Base-by-base conservation (phyloP, 2,329 filamentous ascomycete species). In the Apiospora arundinis region DNA sequence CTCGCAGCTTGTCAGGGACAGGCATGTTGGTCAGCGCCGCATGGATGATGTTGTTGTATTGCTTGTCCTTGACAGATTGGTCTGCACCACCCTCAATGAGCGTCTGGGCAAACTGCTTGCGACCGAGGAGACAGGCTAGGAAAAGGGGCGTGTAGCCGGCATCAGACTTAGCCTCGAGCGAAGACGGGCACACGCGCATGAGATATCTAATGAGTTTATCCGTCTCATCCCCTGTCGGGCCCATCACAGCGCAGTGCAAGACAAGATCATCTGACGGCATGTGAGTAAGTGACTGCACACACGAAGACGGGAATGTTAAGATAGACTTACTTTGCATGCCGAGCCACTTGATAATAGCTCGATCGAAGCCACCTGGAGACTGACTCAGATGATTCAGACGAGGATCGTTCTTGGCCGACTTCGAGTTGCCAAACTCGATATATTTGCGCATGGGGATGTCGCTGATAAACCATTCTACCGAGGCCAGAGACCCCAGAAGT, bases 401-500 rank as follows among this genome's bases (percentile, higher is more conserved):
- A 69, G 86, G 81, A 73, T 95, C 91, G 32, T 90, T 84, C 72
- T 85, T 85, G 70, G 92, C 88, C 1, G 83, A 80, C 74, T 90
- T 87, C 0, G 90, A 87, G 73, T 84, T 83, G 49, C 84, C 86
- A 77, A 95, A 96, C 65, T 93, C 89, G 37, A 86, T 81, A 77
- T 96, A 96, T 70, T 89, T 85, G 40, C 90, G 86, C 74, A 89
- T 82, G 0, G 94, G 93, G 0, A 89, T 87, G 73, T 93, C 92
- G 71, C 92, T 91, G 70, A 94, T 81, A 79, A 95, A 93, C 89
- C 93, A 97, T 77, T 96, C 91, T 0, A 94, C 89, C 23, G 87
- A 87, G 49, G 92, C 88, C n/a, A 95, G 78, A 25, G 85, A 92
- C 3, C 90, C 89, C 1, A 76, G 75, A 11, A 82, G 76, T 16